phyloP scores from a whole-genome alignment of 371 early-diverging fungal species.

The Syncephalastrum contaminatum region DNA sequence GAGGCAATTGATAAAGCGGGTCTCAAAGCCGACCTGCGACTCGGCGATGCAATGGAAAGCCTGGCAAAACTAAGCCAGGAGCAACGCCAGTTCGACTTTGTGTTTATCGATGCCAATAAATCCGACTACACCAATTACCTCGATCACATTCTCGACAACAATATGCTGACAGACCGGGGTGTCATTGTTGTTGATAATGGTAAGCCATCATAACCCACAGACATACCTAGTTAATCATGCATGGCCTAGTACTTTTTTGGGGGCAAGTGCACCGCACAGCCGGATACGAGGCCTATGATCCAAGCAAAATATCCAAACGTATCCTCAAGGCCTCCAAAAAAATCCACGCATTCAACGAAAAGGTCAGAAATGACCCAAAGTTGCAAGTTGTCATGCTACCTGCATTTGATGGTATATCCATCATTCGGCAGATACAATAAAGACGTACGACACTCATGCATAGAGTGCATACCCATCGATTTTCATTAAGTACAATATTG shows the following conservation, averaged over 20 bases:
- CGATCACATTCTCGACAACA: slow-evolving; percentile 45
- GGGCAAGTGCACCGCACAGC: slow-evolving; percentile 39
- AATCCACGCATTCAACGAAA: slow-evolving; percentile 62
- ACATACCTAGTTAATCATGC: neutral
- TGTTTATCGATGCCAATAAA: slow-evolving; percentile 69
- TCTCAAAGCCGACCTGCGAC: slow-evolving; percentile 19
- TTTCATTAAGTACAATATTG: neutral
- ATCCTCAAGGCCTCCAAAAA: slow-evolving; percentile 38
- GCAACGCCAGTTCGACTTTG: slow-evolving; percentile 38
- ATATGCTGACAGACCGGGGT: slow-evolving; percentile 50
- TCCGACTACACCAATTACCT: slow-evolving; percentile 54
- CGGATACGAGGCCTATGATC: slow-evolving; percentile 10
- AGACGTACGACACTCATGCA: neutral
- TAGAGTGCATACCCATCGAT: too few species aligned
- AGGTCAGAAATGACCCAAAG: slow-evolving; percentile 62
- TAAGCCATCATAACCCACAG: slow-evolving; percentile 8
- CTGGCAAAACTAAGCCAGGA: neutral
- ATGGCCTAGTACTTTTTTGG: slow-evolving; percentile 31
- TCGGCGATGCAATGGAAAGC: slow-evolving; percentile 32
- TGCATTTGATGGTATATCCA: slow-evolving; percentile 64
- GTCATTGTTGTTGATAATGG: slow-evolving; percentile 62
- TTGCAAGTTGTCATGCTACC: slow-evolving; percentile 64
- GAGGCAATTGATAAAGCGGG: slow-evolving; percentile 26
- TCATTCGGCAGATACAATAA: slow-evolving; percentile 45
- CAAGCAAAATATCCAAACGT: slow-evolving; percentile 21